These are phyloP conservation scores for Entomophthora muscae DNA, from an alignment of 371 early-diverging fungal species.

Conservation along the genomic window DNA sequence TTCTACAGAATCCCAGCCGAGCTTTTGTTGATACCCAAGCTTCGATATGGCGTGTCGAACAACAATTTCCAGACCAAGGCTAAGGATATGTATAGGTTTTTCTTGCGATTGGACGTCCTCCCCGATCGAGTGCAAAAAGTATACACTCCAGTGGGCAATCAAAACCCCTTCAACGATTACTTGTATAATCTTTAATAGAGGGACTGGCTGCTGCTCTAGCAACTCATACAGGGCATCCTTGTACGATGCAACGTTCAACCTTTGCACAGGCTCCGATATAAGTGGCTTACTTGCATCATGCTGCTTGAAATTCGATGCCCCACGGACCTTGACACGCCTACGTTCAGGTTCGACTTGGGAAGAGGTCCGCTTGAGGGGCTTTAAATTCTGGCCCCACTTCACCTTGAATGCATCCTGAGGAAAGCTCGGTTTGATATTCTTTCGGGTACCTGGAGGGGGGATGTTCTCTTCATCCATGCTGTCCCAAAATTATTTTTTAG, in stretches of 20 bases:
- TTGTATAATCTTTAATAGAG: background rate
- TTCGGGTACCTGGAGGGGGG: too few species aligned
- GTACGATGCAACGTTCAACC: background rate
- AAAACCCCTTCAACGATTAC: background rate
- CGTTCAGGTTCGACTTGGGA: background rate
- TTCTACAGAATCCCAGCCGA: background rate
- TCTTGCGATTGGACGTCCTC: background rate
- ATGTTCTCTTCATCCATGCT: too few species aligned
- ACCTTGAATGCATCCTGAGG: background rate
- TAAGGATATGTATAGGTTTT: background rate
- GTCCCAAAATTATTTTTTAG: too few species aligned
- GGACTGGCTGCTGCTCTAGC: background rate
- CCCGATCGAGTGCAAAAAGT: background rate
- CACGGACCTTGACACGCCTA: background rate
- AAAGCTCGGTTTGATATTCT: too few species aligned
- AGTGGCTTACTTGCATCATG: background rate
- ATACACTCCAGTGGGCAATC: background rate
- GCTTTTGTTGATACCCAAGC: background rate
- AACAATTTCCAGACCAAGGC: background rate
- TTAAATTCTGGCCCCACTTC: background rate
- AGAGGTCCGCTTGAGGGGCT: background rate
- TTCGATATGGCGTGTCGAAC: background rate
- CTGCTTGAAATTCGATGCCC: background rate
- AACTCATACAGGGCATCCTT: background rate
- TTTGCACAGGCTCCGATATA: background rate